Percentiles rank a stretch among this genome's conserved stretches.
Conservation (phyloP, 768 basidiomycete species). For the Psilocybe sp. region DNA sequence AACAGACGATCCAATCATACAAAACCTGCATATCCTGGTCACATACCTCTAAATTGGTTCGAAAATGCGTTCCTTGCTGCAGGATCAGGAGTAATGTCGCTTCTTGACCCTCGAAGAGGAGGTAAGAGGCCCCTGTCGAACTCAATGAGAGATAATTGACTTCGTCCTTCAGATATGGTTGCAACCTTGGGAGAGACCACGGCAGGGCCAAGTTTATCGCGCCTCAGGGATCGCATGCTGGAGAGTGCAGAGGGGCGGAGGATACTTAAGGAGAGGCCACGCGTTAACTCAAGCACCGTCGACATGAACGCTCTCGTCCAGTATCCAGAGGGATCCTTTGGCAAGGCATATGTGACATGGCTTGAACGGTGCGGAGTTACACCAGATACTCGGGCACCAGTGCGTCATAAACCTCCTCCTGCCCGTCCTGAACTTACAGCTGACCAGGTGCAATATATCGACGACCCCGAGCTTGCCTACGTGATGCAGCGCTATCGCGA, state of each 20-base stretch:
- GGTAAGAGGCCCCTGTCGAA: slow-evolving; percentile 49
- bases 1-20: slow-evolving; percentile 18
- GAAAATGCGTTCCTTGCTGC: slow-evolving; percentile 84
- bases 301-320: slow-evolving; percentile 64
- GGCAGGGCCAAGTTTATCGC: slow-evolving; percentile 73
- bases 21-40: slow-evolving; percentile 66
- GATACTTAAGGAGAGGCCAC: slow-evolving; percentile 81
- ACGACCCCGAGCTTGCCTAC: slow-evolving; percentile 94
- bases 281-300: slow-evolving; percentile 73
- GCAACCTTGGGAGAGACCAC: slow-evolving; percentile 94
- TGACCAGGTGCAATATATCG: slow-evolving; percentile 85
- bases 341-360: slow-evolving; percentile 87
- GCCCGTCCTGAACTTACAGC: slow-evolving; percentile 4
- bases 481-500: slow-evolving; percentile 98
- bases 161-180: slow-evolving; percentile 72
- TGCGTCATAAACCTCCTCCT: slow-evolving; percentile 29
- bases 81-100: slow-evolving; percentile 81
- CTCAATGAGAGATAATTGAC: slow-evolving; percentile 1
- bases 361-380: slow-evolving; percentile 83
- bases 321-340: slow-evolving; percentile 80
- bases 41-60: slow-evolving; percentile 77
- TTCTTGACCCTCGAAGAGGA: slow-evolving; percentile 78
- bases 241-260: slow-evolving; percentile 77
- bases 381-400: slow-evolving; percentile 91
- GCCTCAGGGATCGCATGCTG: slow-evolving; percentile 75